These are phyloP conservation scores for Colletotrichum sp. DNA, from an alignment of 2,329 filamentous ascomycete genomes.

Conservation along the genomic window DNA sequence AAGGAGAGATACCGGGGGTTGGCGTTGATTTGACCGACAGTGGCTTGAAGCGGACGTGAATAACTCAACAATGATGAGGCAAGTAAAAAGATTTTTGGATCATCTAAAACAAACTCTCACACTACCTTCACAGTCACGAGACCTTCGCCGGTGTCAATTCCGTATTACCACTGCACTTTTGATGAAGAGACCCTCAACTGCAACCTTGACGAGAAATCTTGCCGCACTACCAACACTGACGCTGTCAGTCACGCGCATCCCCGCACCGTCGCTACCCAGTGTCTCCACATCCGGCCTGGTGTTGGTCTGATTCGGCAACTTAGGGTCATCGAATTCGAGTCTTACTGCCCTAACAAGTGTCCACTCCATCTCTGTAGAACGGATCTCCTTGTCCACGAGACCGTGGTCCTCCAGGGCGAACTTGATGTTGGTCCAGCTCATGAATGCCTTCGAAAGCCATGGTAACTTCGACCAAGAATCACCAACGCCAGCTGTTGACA, in stretches of 20 bases:
- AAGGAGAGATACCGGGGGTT: rapidly evolving
- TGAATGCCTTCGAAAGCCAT: conserved; percentile 37
- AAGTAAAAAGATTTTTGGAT: neutral
- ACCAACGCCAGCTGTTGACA: conserved; percentile 44
- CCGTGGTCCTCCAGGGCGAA: conserved; percentile 41
- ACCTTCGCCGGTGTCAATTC: neutral
- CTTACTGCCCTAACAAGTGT: conserved; percentile 38
- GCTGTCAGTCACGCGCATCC: conserved; percentile 34
- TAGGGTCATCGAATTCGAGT: conserved; percentile 33
- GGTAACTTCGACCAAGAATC: conserved; percentile 40
- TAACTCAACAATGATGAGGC: neutral
- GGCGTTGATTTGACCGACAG: neutral
- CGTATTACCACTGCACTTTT: neutral
- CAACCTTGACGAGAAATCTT: conserved; percentile 37
- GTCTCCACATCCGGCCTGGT: conserved; percentile 26
- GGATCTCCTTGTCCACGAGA: conserved; percentile 40
- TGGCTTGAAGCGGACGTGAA: neutral
- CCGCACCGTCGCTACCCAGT: conserved; percentile 32
- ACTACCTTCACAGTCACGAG: rapidly evolving
- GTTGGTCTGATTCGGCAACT: neutral
- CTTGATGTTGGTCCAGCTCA: conserved; percentile 44
- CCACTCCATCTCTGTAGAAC: conserved; percentile 37
- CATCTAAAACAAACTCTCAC: rapidly evolving
- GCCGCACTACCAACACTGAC: conserved; percentile 31
- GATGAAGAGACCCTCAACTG: conserved; percentile 26